These are phyloP conservation scores for Candida tallmaniae DNA, from an alignment of 805 yeast species.

Conservation along the genomic window DNA sequence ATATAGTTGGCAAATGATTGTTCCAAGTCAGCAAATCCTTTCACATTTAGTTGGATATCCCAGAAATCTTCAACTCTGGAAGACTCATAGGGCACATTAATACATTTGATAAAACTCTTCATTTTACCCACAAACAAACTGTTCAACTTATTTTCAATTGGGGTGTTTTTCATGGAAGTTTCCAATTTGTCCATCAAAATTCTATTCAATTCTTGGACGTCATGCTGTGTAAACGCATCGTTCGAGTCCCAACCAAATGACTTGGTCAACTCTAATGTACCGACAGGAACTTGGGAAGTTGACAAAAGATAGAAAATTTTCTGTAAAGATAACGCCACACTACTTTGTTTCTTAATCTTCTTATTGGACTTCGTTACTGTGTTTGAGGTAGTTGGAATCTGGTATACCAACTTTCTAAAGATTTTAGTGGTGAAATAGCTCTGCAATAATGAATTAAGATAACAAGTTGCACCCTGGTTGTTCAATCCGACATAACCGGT, in stretches of 20 bases:
- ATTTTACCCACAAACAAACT: constrained; percentile 93
- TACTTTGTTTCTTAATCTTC: constrained; percentile 20
- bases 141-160: constrained; percentile 52
- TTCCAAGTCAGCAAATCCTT: constrained; percentile 65
- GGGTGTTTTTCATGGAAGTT: constrained; percentile 83
- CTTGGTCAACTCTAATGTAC: constrained; percentile 79
- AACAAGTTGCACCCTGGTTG: constrained; percentile 98
- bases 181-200: constrained; percentile 94
- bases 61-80: constrained; percentile 92
- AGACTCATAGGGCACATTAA: constrained; percentile 89
- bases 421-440: constrained; percentile 81
- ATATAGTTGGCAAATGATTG: constrained; percentile 83
- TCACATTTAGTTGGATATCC: constrained; percentile 96
- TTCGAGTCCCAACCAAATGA: constrained; percentile 97
- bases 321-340: constrained; percentile 83
- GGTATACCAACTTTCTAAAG: constrained; percentile 82
- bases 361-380: constrained; percentile 23
- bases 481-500: constrained; percentile 92
- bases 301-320: constrained; percentile 78
- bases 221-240: constrained; percentile 97
- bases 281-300: constrained; percentile 70
- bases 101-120: constrained; percentile 91
- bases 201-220: constrained; percentile 93
- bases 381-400: constrained; percentile 67
- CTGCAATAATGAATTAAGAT: constrained; percentile 86